Evolutionary conservation across 164 flowering plant genomes (phyloP), one percentile per base, ranked within the genome.

Genomic region (Liquidambar formosana): DNA sequence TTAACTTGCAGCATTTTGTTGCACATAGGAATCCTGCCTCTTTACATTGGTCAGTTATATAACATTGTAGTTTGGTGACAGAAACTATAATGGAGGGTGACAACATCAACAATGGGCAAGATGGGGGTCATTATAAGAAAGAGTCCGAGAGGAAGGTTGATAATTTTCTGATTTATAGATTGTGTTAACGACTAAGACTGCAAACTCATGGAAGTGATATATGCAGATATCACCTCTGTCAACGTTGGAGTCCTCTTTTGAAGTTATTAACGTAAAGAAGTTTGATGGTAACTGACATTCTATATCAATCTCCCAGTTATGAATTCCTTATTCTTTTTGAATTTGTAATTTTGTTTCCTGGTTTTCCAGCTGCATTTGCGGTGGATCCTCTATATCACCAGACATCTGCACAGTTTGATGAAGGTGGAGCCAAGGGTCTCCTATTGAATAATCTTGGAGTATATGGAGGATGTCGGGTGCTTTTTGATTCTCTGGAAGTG

Each of bases 401-500:
- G 74, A 90, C 97, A 70, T 85, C 99, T 71, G 98, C 99, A 38
- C 96, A 93, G 68, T 90, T 93, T 82, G 99, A 96, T 82, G 99
- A 96, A 89, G 99, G 99, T 66, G 98, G 99, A 58, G 97, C 96
- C 1, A 96, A 85, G 79, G 99, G 99, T 74, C 89, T 96, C 33
- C 77, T 96, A 57, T 70, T 96, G 87, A 91, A 90, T 77, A 96
- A 86, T 79, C 96, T 96, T 69, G 98, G 99, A 72, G 88, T 96
- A n/a, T 91, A 89, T 82, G 95, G 87, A 62, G 88, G 81, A 19
- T 93, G 99, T 77, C 82, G 88, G 19, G 90, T 96, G 61, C 88
- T 96, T 56, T 96, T 96, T 81, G 98, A 96, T 85, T 96, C 99
- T 44, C 61, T 68, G 63, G 99, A 96, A 83, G 77, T 79, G 27